Conservation (phyloP, 2,329 filamentous ascomycete species). For the Nemania sp. region DNA sequence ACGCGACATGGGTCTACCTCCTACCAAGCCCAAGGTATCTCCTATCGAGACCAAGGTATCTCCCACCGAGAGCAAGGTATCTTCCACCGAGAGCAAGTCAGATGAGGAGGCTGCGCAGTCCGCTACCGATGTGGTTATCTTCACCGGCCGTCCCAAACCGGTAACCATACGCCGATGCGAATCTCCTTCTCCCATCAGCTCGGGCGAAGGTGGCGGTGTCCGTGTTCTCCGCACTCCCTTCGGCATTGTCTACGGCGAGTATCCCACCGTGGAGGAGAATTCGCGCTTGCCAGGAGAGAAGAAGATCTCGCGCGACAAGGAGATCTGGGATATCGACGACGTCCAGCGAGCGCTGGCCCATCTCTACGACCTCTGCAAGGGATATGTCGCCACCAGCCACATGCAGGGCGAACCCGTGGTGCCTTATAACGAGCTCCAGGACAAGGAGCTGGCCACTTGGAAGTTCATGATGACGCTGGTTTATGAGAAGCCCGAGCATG, state of each 20-base stretch:
- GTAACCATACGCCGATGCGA: no score
- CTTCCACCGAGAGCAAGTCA: neutral
- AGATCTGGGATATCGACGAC: constrained; percentile 33
- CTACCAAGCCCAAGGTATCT: neutral
- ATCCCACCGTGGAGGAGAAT: constrained; percentile 25
- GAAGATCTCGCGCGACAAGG: constrained; percentile 31
- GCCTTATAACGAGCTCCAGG: constrained; percentile 18
- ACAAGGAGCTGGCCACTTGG: constrained; percentile 34
- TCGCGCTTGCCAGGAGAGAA: constrained; percentile 18
- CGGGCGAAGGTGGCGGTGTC: no score
- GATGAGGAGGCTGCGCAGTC: constrained; percentile 11
- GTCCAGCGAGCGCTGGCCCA: constrained; percentile 32
- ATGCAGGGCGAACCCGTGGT: constrained; percentile 25
- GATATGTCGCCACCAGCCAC: constrained; percentile 36
- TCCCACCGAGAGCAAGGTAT: neutral
- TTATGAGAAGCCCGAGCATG: constrained; percentile 28
- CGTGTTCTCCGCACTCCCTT: constrained; percentile 25
- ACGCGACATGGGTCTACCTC: neutral
- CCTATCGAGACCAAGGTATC: neutral
- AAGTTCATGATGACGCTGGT: constrained; percentile 33
- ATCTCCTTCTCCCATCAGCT: no score
- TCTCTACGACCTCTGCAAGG: constrained; percentile 36
- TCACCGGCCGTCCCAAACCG: constrained; percentile 19
- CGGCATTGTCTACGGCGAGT: constrained; percentile 18
- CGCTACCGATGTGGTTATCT: constrained; percentile 22